phyloP scores from a whole-genome alignment of 164 flowering plant genomes.

The Sedum album region DNA sequence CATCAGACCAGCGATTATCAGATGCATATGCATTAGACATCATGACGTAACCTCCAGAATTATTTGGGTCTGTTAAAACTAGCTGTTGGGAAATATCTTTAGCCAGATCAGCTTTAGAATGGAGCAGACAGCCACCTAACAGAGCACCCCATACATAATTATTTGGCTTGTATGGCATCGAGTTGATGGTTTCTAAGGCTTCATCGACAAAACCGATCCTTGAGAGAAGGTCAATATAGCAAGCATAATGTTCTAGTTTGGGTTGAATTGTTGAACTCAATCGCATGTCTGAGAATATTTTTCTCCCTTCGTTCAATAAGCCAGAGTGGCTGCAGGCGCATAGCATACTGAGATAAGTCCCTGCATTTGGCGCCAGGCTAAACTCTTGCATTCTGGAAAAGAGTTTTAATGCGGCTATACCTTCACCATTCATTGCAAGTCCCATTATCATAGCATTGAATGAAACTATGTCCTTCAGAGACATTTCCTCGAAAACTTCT shows the following conservation, averaged over 20 bases:
- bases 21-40: slow-evolving; percentile 49
- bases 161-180: slow-evolving; percentile 54
- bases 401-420: slow-evolving; percentile 38
- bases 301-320: slow-evolving; percentile 30
- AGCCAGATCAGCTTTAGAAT: slow-evolving; percentile 34
- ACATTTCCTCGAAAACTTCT: slow-evolving; percentile 31
- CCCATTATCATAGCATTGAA: slow-evolving; percentile 73
- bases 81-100: slow-evolving; percentile 31
- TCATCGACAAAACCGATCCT: slow-evolving; percentile 52
- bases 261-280: slow-evolving; percentile 19
- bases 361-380: slow-evolving; percentile 34
- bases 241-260: slow-evolving; percentile 53
- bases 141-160: slow-evolving; percentile 59
- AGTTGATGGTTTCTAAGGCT: slow-evolving; percentile 36
- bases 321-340: slow-evolving; percentile 66
- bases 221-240: slow-evolving; percentile 55
- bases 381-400: slow-evolving; percentile 36
- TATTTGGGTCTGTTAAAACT: slow-evolving; percentile 29
- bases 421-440: slow-evolving; percentile 49
- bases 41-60: slow-evolving; percentile 54
- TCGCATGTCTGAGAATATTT: slow-evolving; percentile 35
- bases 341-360: slow-evolving; percentile 42
- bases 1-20: slow-evolving; percentile 36
- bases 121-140: slow-evolving; percentile 53
- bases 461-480: slow-evolving; percentile 38